A percentile compares a stretch with the other conserved stretches of the same genome.
Conservation (phyloP, 2,329 filamentous ascomycete species). For the Diaporthe destruens region DNA sequence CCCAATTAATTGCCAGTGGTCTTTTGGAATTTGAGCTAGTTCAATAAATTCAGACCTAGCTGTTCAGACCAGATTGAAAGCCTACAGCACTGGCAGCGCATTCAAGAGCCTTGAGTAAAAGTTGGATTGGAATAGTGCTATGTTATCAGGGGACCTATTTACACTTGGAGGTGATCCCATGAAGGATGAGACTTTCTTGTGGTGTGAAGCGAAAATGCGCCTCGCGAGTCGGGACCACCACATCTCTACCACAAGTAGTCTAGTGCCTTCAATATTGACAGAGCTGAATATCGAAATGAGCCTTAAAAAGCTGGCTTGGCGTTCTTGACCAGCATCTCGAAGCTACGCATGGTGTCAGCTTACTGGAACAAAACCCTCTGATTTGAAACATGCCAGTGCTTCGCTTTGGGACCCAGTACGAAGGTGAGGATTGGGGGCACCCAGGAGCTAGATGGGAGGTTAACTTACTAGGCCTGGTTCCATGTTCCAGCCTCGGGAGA, state of each 20-base stretch:
- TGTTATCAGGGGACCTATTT: constrained; percentile 13
- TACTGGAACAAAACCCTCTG: not conserved
- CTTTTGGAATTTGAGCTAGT: no score
- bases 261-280: not conserved
- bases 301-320: constrained; percentile 64
- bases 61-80: not conserved
- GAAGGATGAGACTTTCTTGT: not conserved
- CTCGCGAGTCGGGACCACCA: constrained; percentile 17
- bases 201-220: constrained; percentile 18
- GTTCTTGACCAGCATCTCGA: constrained; percentile 67
- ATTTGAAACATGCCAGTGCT: not conserved
- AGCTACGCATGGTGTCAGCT: constrained; percentile 46
- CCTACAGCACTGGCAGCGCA: not conserved
- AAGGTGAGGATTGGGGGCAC: not conserved
- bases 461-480: constrained; percentile 68
- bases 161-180: not conserved
- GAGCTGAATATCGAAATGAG: not conserved
- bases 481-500: constrained; percentile 78
- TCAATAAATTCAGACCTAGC: not conserved
- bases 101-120: not conserved
- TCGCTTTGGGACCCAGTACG: not conserved
- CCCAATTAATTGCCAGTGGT: not conserved
- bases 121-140: not conserved
- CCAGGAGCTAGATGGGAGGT: no score
- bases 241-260: constrained; percentile 13